Conservation (phyloP, 1,284 basidiomycete genomes). For the Abortiporus biennis region DNA sequence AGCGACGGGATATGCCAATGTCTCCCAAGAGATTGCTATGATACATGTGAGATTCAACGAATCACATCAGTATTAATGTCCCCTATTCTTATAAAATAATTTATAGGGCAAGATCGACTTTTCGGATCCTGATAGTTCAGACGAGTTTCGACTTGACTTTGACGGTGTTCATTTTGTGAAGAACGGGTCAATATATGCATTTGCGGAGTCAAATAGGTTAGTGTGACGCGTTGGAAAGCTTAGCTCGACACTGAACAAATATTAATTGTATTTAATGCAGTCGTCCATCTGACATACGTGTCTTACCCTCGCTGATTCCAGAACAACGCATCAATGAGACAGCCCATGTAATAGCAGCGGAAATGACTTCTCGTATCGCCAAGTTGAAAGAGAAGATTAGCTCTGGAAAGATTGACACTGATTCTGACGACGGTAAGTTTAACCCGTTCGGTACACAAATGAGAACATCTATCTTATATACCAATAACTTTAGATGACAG, state of each 20-base stretch:
- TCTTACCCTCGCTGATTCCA: constrained; percentile 62
- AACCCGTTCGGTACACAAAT: not conserved
- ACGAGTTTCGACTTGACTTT: constrained; percentile 63
- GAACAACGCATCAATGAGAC: constrained; percentile 50
- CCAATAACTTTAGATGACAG: constrained; percentile 35
- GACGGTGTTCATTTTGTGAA: constrained; percentile 75
- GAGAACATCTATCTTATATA: not conserved
- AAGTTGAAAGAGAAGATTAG: constrained; percentile 60
- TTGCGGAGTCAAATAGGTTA: constrained; percentile 64
- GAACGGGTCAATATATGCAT: constrained; percentile 75
- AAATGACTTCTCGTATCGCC: constrained; percentile 54
- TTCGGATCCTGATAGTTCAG: constrained; percentile 39
- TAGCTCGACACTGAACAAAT: no score
- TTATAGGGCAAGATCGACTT: constrained; percentile 69
- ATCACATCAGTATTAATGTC: not conserved
- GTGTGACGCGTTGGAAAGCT: constrained; percentile 14
- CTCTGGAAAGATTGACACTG: constrained; percentile 49
- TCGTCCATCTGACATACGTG: constrained; percentile 57
- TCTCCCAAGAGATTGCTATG: constrained; percentile 42
- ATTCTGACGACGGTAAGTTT: constrained; percentile 13
- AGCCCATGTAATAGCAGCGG: constrained; percentile 56
- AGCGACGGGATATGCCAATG: constrained; percentile 22
- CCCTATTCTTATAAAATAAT: constrained; percentile 1
- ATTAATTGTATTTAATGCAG: constrained; percentile 27
- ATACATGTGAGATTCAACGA: constrained; percentile 50